phyloP scores from a whole-genome alignment of 306 rosid species.

The Castanea sativa region DNA sequence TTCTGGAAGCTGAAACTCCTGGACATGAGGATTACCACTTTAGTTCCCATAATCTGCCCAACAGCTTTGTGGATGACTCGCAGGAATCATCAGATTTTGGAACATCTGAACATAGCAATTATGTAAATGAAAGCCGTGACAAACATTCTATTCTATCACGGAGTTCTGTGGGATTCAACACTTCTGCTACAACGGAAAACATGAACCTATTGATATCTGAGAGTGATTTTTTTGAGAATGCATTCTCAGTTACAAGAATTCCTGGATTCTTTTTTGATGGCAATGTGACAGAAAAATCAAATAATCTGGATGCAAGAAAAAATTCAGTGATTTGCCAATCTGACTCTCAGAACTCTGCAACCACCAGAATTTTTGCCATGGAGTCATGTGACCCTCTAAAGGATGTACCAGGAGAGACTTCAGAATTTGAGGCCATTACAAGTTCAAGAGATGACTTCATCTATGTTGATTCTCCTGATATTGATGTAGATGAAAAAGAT shows the following conservation, averaged over 20 bases:
- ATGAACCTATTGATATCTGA: conserved; percentile 62
- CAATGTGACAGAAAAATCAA: conserved; percentile 35
- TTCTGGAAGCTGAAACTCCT: conserved; percentile 47
- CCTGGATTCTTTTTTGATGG: conserved; percentile 45
- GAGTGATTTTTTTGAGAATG: conserved; percentile 74
- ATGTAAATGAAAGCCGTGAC: conserved; percentile 38
- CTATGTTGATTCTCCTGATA: conserved; percentile 42
- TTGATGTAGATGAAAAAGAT: conserved; percentile 24
- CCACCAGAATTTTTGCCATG: conserved; percentile 29
- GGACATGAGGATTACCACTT: conserved; percentile 41
- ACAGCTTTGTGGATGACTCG: conserved; percentile 44
- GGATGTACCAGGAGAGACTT: conserved; percentile 31
- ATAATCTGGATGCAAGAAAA: conserved; percentile 40
- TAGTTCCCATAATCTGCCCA: conserved; percentile 45
- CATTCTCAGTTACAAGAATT: conserved; percentile 60
- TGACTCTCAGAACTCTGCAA: conserved; percentile 35
- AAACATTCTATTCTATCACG: conserved; percentile 39
- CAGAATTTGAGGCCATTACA: conserved; percentile 50
- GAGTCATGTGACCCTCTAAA: conserved; percentile 31
- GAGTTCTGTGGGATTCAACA: conserved; percentile 41
- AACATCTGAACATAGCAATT: conserved; percentile 37
- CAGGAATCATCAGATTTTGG: conserved; percentile 52
- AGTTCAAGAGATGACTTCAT: conserved; percentile 43
- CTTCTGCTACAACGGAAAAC: conserved; percentile 36
- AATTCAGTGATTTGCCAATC: conserved; percentile 40